Percentiles rank a stretch among this genome's conserved stretches.
These are phyloP conservation scores for Thraustotheca clavata DNA, from an alignment of 352 stramenopile species.

Conservation along the genomic window DNA sequence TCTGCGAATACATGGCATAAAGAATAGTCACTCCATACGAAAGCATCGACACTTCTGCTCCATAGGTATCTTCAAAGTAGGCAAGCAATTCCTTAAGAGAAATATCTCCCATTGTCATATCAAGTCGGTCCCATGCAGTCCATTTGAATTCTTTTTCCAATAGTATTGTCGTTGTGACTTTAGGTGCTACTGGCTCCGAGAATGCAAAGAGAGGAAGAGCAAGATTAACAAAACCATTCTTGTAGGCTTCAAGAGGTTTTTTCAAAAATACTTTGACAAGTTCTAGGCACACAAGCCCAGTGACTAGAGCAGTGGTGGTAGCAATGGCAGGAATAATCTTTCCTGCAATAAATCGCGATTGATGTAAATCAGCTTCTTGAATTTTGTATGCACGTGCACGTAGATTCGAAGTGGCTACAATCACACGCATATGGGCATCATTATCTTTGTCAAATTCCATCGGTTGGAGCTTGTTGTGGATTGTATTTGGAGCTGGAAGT, in stretches of 20 bases:
- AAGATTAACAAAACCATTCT: constrained; percentile 98
- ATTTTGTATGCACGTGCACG: constrained; percentile 98
- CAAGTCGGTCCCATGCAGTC: constrained; percentile 97
- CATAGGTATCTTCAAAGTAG: constrained; percentile 94
- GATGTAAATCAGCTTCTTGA: constrained; percentile 95
- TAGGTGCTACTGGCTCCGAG: constrained; percentile 92
- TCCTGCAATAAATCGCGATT: constrained; percentile 98
- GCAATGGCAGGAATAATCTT: constrained; percentile 99
- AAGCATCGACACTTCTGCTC: constrained; percentile 97
- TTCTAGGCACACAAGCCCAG: constrained; percentile 97
- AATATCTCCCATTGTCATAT: constrained; percentile 93
- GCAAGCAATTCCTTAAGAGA: constrained; percentile 94
- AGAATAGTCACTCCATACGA: constrained; percentile 92
- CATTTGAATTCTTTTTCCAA: constrained; percentile 95
- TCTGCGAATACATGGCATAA: constrained; percentile 84
- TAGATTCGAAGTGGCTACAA: constrained; percentile 96
- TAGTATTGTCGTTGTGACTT: constrained; percentile 88
- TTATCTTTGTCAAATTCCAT: constrained; percentile 99
- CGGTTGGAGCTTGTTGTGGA: constrained; percentile 87
- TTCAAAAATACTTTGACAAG: constrained; percentile 93
- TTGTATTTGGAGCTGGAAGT: constrained; percentile 69
- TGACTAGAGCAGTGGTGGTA: constrained; percentile 98
- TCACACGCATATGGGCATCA: constrained; percentile 97
- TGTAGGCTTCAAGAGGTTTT: constrained; percentile 92
- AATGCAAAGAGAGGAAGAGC: constrained; percentile 97